Evolutionary conservation across 805 yeast genomes (phyloP).

Genomic region (Lachancea dasiensis): DNA sequence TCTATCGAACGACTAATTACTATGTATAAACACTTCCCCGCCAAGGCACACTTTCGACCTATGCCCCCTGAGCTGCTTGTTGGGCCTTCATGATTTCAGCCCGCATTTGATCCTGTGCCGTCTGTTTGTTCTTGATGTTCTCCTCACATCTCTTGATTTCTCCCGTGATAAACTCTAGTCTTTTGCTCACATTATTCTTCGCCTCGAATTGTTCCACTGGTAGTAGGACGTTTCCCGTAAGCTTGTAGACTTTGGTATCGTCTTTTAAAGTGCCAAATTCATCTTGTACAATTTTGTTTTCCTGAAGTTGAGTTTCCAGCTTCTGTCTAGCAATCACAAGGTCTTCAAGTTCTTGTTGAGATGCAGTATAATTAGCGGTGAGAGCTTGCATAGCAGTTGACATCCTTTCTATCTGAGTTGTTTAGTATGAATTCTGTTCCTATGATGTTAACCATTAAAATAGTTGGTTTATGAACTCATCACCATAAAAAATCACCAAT

Average conservation of each 20-base stretch:
- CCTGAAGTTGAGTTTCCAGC: conserved; percentile 91
- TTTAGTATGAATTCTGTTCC: background rate
- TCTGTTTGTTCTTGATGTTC: conserved; percentile 53
- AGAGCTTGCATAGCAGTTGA: conserved; percentile 7
- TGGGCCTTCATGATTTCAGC: conserved; percentile 46
- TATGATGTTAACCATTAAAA: no score
- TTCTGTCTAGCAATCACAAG: conserved; percentile 70
- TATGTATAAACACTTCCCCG: no score
- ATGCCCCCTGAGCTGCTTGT: conserved; percentile 4
- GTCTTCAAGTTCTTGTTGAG: conserved; percentile 44
- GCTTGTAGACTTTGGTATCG: conserved; percentile 74
- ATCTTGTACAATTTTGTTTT: conserved; percentile 78
- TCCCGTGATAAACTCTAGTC: conserved; percentile 77
- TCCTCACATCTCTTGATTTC: conserved; percentile 77
- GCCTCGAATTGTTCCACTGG: conserved; percentile 89
- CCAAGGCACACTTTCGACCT: no score
- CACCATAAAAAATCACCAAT: background rate
- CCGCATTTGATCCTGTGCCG: conserved; percentile 53
- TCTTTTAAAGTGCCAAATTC: conserved; percentile 67
- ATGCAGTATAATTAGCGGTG: conserved; percentile 33
- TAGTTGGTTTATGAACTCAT: no score
- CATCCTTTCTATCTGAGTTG: background rate
- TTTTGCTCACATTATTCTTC: conserved; percentile 71
- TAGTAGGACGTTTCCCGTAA: conserved; percentile 85
- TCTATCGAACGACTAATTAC: no score